phyloP scores from a whole-genome alignment of 495 filamentous ascomycete genomes.

The Aspergillus affinis region DNA sequence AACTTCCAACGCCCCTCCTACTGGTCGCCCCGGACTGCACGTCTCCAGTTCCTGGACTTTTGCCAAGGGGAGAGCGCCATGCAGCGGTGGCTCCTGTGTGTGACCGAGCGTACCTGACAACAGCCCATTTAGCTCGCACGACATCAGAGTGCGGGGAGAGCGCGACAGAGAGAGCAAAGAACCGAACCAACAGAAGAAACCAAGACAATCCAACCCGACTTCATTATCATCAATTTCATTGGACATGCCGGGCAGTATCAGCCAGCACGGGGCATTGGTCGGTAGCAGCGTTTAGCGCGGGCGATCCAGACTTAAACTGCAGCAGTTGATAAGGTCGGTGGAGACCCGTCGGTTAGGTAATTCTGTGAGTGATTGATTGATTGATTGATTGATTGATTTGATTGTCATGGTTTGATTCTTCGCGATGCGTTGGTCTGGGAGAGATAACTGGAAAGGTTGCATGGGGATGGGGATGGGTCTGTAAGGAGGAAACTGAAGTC shows the following conservation, averaged over 20 bases:
- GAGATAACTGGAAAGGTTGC: not conserved
- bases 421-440: not conserved
- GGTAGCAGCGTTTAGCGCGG: constrained; percentile 29
- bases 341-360: constrained; percentile 1
- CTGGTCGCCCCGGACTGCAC: too few relatives aligned
- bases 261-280: constrained; percentile 6
- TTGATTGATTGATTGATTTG: not conserved
- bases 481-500: not conserved
- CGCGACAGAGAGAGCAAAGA: not conserved
- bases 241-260: not conserved
- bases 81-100: not conserved
- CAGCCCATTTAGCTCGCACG: not conserved
- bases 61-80: not conserved
- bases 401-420: not conserved
- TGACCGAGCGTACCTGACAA: not conserved
- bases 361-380: not conserved
- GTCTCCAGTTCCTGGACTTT: not conserved
- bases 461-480: not conserved
- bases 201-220: not conserved
- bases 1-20: not conserved
- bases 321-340: constrained; percentile 10
- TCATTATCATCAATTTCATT: constrained; percentile 1
- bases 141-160: not conserved
- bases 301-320: constrained; percentile 13
- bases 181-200: too few relatives aligned